These are phyloP conservation scores for Rhodotorula taiwanensis DNA, from an alignment of 768 basidiomycete species.

Conservation along the genomic window DNA sequence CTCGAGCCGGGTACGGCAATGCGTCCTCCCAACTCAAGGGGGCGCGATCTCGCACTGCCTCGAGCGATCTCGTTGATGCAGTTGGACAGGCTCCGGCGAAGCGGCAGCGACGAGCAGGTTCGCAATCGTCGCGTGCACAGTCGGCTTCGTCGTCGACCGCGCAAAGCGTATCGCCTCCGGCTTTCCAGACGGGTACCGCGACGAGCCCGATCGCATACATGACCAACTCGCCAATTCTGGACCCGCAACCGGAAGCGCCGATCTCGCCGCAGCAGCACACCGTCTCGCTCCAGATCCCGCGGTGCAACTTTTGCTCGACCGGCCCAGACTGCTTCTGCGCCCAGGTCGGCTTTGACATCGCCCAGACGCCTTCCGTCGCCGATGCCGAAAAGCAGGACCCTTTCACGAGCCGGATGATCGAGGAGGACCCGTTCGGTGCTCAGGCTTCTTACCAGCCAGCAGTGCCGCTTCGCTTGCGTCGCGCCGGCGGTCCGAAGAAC, in stretches of 20 bases:
- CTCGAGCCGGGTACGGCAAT: too few relatives aligned
- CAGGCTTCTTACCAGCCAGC: constrained; percentile 73
- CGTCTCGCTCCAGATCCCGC: neutral
- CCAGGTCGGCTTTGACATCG: constrained; percentile 47
- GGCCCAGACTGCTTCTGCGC: constrained; percentile 69
- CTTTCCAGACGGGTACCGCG: neutral
- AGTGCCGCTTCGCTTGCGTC: constrained; percentile 66
- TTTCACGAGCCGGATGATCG: too few relatives aligned
- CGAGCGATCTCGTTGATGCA: too few relatives aligned
- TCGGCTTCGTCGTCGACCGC: too few relatives aligned
- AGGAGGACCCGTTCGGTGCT: constrained; percentile 66
- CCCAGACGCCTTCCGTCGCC: constrained; percentile 13
- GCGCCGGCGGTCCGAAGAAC: constrained; percentile 26
- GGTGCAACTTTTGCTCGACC: constrained; percentile 68
- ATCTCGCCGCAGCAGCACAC: constrained; percentile 1
- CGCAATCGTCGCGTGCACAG: too few relatives aligned
- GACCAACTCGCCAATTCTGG: constrained; percentile 15
- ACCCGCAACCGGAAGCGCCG: constrained; percentile 17
- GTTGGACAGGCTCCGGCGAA: neutral
- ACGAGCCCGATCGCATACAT: too few relatives aligned
- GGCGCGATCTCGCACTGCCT: too few relatives aligned
- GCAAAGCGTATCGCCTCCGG: too few relatives aligned
- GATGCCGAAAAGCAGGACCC: too few relatives aligned
- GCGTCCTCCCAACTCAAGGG: too few relatives aligned
- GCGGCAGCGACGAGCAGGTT: too few relatives aligned